These are phyloP conservation scores for Acanthamoeba sp. DNA, from an alignment of 208 protist species.

Conservation along the genomic window DNA sequence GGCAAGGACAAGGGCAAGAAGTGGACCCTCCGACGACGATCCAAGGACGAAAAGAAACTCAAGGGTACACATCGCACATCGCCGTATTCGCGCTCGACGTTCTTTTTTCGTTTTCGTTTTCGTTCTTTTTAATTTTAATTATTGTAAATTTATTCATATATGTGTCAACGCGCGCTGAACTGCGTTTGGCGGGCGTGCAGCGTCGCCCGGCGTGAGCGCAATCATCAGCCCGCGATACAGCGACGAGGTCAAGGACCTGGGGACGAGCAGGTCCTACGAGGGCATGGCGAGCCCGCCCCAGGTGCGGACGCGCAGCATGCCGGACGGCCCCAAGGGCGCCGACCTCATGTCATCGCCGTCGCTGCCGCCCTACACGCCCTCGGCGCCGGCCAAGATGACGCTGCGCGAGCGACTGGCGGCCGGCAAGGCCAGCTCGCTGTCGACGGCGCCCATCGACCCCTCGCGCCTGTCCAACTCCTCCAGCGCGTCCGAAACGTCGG, in stretches of 20 bases:
- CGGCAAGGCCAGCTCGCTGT: not conserved
- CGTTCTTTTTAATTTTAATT: too few species aligned
- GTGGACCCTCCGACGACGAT: slow-evolving; percentile 28
- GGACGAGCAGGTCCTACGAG: slow-evolving; percentile 8
- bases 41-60: slow-evolving; percentile 51
- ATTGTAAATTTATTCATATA: not conserved
- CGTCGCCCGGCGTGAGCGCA: not conserved
- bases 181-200: not conserved
- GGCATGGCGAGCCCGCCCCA: not conserved
- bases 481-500: not conserved
- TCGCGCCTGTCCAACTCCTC: not conserved
- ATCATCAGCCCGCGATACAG: slow-evolving; percentile 49
- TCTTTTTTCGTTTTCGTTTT: too few species aligned
- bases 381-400: slow-evolving; percentile 3
- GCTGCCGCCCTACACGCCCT: not conserved
- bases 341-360: slow-evolving; percentile 19
- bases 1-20: slow-evolving; percentile 68
- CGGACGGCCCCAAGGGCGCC: not conserved
- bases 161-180: not conserved
- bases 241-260: not conserved
- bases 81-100: too few species aligned
- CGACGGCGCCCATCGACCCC: not conserved
- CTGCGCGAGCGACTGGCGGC: slow-evolving; percentile 31
- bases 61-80: not conserved
- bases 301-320: not conserved